Percentiles rank a stretch among this genome's conserved stretches.
These are phyloP conservation scores for Coniochaeta sp. DNA, from an alignment of 2,329 filamentous ascomycete species.

Conservation along the genomic window DNA sequence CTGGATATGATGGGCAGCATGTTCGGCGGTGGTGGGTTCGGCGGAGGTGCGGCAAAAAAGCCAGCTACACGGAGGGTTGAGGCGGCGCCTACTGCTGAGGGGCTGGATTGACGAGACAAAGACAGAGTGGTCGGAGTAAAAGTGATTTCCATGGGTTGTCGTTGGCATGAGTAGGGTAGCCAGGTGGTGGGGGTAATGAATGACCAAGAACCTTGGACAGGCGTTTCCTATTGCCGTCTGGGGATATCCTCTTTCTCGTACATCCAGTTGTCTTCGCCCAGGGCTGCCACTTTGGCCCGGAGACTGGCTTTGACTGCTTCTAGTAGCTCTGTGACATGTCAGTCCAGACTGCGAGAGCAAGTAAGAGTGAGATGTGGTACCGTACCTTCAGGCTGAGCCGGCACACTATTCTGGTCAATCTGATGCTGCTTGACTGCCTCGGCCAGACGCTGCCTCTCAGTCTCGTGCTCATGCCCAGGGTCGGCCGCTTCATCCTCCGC, in stretches of 20 bases:
- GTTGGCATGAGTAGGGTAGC: not conserved
- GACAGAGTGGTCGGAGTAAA: not conserved
- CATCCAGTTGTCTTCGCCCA: slow-evolving; percentile 88
- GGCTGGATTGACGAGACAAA: slow-evolving; percentile 53
- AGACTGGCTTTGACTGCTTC: slow-evolving; percentile 64
- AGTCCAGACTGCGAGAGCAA: not conserved
- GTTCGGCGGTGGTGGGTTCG: slow-evolving; percentile 66
- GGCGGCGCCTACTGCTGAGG: slow-evolving; percentile 47
- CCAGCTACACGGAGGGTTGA: slow-evolving; percentile 37
- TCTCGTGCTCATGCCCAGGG: slow-evolving; percentile 50
- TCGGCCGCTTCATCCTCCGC: slow-evolving; percentile 49
- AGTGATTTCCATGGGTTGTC: not conserved
- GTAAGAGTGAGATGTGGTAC: not conserved
- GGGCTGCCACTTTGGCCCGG: slow-evolving; percentile 61
- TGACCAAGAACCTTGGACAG: not conserved
- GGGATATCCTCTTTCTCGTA: slow-evolving; percentile 62
- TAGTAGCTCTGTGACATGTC: slow-evolving; percentile 49
- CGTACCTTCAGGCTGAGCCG: slow-evolving; percentile 61
- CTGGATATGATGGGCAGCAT: slow-evolving; percentile 98
- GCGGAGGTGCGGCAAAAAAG: slow-evolving; percentile 29
- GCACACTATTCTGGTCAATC: slow-evolving; percentile 44
- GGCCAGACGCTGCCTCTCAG: slow-evolving; percentile 51
- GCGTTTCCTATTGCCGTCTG: slow-evolving; percentile 20
- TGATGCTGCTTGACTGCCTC: slow-evolving; percentile 57
- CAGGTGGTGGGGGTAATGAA: not conserved